Conservation (phyloP, 1,284 basidiomycete genomes). For the Abortiporus biennis region DNA sequence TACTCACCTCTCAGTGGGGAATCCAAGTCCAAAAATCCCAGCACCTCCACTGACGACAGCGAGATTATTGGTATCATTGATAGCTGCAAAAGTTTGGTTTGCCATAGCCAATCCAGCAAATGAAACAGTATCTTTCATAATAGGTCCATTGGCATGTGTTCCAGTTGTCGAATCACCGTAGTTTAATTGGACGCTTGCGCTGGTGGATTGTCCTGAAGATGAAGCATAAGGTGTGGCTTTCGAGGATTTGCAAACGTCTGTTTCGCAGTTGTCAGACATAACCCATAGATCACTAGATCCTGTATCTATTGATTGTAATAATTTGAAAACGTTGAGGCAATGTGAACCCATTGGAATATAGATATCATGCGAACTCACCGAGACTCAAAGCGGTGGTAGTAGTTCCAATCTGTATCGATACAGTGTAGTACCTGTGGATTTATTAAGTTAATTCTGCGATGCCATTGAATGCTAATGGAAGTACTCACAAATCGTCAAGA, state of each 20-base stretch:
- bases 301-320: constrained; percentile 18
- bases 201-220: constrained; percentile 21
- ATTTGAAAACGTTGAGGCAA: neutral
- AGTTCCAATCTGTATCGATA: constrained; percentile 22
- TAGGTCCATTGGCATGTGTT: constrained; percentile 29
- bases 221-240: constrained; percentile 18
- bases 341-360: neutral
- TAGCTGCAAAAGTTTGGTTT: constrained; percentile 28
- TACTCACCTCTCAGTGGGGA: constrained; percentile 27
- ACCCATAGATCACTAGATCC: constrained; percentile 28
- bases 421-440: constrained; percentile 22
- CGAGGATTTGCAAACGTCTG: constrained; percentile 16
- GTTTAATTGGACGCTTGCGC: constrained; percentile 22
- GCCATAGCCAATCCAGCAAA: constrained; percentile 30
- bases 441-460: neutral
- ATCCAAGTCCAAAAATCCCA: constrained; percentile 35
- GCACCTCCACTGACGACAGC: constrained; percentile 29
- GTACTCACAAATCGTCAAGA: constrained; percentile 22
- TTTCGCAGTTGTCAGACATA: constrained; percentile 22
- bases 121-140: constrained; percentile 28
- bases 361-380: constrained; percentile 15
- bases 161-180: constrained; percentile 33
- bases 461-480: neutral
- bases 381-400: constrained; percentile 24
- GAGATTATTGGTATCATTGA: constrained; percentile 29